Evolutionary conservation across 140 eudicot genomes (phyloP).

Genomic region (Stevia rebaudiana): DNA sequence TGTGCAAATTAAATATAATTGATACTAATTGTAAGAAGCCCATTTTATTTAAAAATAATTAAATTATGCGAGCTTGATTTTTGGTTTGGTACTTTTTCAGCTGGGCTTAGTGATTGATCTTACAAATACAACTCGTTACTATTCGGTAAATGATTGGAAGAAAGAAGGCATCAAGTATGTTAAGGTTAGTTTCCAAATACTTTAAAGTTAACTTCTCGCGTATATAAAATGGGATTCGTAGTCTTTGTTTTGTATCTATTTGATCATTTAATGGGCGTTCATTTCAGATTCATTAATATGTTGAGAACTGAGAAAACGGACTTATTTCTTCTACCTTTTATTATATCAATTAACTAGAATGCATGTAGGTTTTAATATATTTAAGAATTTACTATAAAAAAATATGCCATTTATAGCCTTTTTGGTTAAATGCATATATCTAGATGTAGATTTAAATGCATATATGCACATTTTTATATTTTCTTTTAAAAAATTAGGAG

Average conservation of each 20-base stretch:
- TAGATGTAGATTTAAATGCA: no score
- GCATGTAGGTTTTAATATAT: no score
- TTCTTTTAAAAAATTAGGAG: no score
- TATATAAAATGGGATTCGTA: not conserved
- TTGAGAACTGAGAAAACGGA: no score
- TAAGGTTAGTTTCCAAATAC: constrained; percentile 52
- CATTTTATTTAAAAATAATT: not conserved
- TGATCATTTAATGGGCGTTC: not conserved
- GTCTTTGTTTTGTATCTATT: constrained; percentile 1
- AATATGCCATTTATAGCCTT: no score
- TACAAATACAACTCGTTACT: constrained; percentile 95
- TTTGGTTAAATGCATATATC: no score
- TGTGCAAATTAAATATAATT: not conserved
- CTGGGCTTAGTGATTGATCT: constrained; percentile 94
- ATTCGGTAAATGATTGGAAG: constrained; percentile 60
- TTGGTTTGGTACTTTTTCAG: constrained; percentile 41
- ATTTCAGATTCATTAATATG: no score
- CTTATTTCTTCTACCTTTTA: no score
- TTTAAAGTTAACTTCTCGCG: constrained; percentile 9
- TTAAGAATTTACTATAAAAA: no score
- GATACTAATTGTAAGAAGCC: not conserved
- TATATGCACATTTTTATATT: no score
- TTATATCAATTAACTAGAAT: no score
- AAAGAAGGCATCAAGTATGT: constrained; percentile 94
- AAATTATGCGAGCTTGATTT: not conserved